Evolutionary conservation across 345 rosid species (phyloP).

Genomic region (Sisymbrium altissimum): DNA sequence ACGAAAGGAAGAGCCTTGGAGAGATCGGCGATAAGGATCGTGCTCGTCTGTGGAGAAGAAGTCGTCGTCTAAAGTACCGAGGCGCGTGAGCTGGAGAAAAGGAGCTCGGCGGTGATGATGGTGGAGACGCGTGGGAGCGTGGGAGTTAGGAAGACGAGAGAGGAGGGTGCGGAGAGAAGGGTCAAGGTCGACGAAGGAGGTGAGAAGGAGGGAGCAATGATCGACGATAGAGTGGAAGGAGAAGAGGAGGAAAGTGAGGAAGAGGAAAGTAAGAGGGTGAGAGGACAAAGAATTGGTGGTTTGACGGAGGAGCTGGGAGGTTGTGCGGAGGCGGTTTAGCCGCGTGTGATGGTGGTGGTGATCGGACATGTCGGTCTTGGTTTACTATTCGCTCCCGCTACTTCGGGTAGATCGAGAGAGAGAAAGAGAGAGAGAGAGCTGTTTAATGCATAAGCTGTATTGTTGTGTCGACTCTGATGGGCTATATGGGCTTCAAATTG

Average conservation of each 20-base stretch:
- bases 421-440: background rate
- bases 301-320: constrained; percentile 55
- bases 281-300: constrained; percentile 46
- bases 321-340: constrained; percentile 59
- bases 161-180: constrained; percentile 80
- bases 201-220: constrained; percentile 57
- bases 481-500: background rate
- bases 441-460: no score
- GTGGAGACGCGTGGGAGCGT: constrained; percentile 27
- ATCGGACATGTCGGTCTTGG: constrained; percentile 53
- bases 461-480: no score
- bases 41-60: constrained; percentile 76
- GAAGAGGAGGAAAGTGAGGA: constrained; percentile 73
- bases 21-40: constrained; percentile 48
- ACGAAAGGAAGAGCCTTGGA: constrained; percentile 33
- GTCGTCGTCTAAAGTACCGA: constrained; percentile 77
- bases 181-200: constrained; percentile 78
- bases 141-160: constrained; percentile 60
- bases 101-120: constrained; percentile 57
- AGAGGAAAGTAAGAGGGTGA: constrained; percentile 55
- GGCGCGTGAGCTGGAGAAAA: constrained; percentile 79
- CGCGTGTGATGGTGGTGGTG: constrained; percentile 40
- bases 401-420: constrained; percentile 25
- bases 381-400: constrained; percentile 31
- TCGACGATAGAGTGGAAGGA: constrained; percentile 80